phyloP scores from a whole-genome alignment of 768 basidiomycete species.

The Phylloporus scabripes region DNA sequence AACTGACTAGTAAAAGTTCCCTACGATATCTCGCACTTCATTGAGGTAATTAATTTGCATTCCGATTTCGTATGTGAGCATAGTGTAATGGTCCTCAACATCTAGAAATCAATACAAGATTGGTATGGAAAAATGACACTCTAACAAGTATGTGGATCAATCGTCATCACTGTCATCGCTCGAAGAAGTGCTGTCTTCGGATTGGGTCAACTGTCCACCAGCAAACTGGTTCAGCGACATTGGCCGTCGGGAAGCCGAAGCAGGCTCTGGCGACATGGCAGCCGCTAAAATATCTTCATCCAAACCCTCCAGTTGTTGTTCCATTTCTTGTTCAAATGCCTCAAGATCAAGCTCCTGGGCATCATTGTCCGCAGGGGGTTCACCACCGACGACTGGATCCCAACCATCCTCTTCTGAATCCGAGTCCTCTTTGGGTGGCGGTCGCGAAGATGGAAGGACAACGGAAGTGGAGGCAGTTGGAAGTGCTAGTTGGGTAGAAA shows the following conservation, averaged over 20 bases:
- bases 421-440: slow-evolving; percentile 28
- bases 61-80: background rate
- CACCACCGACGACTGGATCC: slow-evolving; percentile 39
- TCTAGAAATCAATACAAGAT: slow-evolving; percentile 7
- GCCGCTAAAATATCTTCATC: slow-evolving; percentile 51
- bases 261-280: slow-evolving; percentile 36
- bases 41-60: too few species aligned
- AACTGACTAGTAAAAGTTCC: too few species aligned
- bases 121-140: slow-evolving; percentile 3
- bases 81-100: slow-evolving; percentile 1
- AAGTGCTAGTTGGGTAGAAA: slow-evolving; percentile 33
- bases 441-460: slow-evolving; percentile 28
- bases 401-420: slow-evolving; percentile 49
- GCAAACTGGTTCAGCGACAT: slow-evolving; percentile 49
- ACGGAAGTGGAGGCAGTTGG: slow-evolving; percentile 31
- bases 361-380: slow-evolving; percentile 25
- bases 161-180: slow-evolving; percentile 55
- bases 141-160: slow-evolving; percentile 17
- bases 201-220: slow-evolving; percentile 35
- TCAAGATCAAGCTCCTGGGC: slow-evolving; percentile 33
- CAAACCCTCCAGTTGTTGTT: slow-evolving; percentile 33
- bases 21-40: too few species aligned
- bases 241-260: slow-evolving; percentile 30
- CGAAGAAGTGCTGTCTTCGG: slow-evolving; percentile 48
- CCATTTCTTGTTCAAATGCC: slow-evolving; percentile 33